Evolutionary conservation across 805 yeast species (phyloP), one percentile per base, ranked within the genome.

Genomic region (Starmerella lactis-condensi): DNA sequence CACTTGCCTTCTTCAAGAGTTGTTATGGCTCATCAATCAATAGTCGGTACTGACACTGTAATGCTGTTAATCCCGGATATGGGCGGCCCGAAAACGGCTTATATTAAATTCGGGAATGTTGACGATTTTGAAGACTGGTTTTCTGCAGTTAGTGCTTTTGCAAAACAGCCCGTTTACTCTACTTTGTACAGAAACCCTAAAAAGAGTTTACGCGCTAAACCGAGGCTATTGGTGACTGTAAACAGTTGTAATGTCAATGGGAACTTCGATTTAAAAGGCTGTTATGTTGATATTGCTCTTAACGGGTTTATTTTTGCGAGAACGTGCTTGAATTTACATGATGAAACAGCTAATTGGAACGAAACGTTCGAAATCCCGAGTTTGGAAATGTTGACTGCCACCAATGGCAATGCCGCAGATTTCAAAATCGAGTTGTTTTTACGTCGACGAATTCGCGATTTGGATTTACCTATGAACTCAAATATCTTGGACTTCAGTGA

Each of bases 301-400:
- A 75, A 89, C 75, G 72, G 67, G 13, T 60, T 67, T 28, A 69
- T 75, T 1, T 75, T 85, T 79, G 78, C 76, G 23, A 59, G 81
- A 41, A 78, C 94, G 0, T 72, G 82, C 2, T 58, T 67, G 5
- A 35, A 37, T 17, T 73, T 73, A 0, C 55, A 59, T 22, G 56
- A 64, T 28, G 41, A 50, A 1, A 61, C 62, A 33, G 83, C 92
- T 1, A 78, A 78, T 47, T 83, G 93, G 89, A 69, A 82, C 46
- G 93, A 83, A 45, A 67, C 62, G 27, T 75, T 77, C 46, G 54
- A 63, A 2, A 55, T 68, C 71, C 3, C 67, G 61, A 44, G 61
- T 58, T 47, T 58, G 69, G 40, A 67, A 58, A n/a, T n/a, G n/a
- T n/a, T n/a, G n/a, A n/a, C n/a, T n/a, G n/a, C n/a, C n/a, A n/a